A percentile compares a stretch with the other conserved stretches of the same genome.
These are phyloP conservation scores for Pestalotiopsis sp. DNA, from an alignment of 2,329 filamentous ascomycete genomes.

Conservation along the genomic window DNA sequence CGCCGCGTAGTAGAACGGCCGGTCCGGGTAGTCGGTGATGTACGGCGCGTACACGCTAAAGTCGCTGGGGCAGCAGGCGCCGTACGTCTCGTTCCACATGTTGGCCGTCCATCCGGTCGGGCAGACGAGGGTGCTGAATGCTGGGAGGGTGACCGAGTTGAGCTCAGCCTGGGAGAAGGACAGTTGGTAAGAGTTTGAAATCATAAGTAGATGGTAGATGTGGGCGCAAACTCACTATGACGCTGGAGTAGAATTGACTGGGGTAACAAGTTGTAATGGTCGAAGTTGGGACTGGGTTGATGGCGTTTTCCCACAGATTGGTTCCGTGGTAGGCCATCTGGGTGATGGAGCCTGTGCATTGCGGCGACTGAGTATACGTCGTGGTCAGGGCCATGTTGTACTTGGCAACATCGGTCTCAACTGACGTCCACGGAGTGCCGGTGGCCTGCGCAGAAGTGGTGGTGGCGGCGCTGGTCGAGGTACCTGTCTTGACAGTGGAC, in stretches of 20 bases:
- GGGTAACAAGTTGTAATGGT: not conserved
- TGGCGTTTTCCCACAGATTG: not conserved
- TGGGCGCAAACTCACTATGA: not conserved
- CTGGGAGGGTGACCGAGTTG: not conserved
- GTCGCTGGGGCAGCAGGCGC: not conserved
- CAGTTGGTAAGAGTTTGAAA: not conserved
- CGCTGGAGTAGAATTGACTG: not conserved
- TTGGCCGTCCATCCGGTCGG: not conserved
- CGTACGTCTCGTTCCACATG: not conserved
- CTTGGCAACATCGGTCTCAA: not conserved
- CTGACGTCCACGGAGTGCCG: not conserved
- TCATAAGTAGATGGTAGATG: not conserved
- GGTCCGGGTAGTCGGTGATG: not conserved
- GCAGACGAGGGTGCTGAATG: not conserved
- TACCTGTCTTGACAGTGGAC: not conserved
- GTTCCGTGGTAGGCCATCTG: not conserved
- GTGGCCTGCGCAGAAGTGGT: not conserved
- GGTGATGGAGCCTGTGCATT: not conserved
- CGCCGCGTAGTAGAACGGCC: not conserved
- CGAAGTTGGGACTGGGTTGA: not conserved
- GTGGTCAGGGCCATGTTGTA: not conserved
- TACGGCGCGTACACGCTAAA: not conserved
- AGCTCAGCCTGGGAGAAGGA: not conserved
- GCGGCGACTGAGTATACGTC: not conserved
- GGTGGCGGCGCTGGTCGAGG: not conserved